Conservation (phyloP, 177 flowering plant genomes). For the Vitis hybrid region DNA sequence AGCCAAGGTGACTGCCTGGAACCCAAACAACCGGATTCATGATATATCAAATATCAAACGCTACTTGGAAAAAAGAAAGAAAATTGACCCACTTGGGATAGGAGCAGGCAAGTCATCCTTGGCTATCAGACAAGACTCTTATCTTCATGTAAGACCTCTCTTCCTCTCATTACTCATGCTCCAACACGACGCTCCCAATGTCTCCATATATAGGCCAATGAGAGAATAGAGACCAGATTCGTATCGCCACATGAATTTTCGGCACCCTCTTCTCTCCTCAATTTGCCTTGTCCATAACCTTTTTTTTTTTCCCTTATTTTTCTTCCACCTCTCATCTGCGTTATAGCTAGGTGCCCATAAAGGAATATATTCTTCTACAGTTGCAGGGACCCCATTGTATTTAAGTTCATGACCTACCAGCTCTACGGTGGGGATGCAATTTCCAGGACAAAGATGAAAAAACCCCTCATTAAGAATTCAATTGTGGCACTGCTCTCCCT, state of each 20-base stretch:
- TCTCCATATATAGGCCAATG: constrained; percentile 7
- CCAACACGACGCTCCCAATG: neutral
- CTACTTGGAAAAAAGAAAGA: neutral
- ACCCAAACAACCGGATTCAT: constrained; percentile 2
- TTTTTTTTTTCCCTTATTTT: neutral
- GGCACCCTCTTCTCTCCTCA: neutral
- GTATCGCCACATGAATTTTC: neutral
- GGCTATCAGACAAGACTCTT: constrained; percentile 37
- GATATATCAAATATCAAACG: neutral
- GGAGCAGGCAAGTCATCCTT: constrained; percentile 54
- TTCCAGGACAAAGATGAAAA: neutral
- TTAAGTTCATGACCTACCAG: too few relatives aligned
- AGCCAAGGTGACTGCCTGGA: constrained; percentile 50
- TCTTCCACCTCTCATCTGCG: too few relatives aligned
- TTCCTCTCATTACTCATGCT: constrained; percentile 7
- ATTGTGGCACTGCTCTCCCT: neutral
- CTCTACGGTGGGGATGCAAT: constrained; percentile 1
- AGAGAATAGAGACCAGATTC: constrained; percentile 3
- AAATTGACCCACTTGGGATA: neutral
- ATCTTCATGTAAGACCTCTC: constrained; percentile 20
- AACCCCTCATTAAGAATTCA: too few relatives aligned
- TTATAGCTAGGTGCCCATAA: neutral
- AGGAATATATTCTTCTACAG: constrained; percentile 9
- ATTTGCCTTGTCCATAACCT: constrained; percentile 1
- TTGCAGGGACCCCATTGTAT: neutral